Base-by-base conservation (phyloP, 208 protist species). In the Angomonas deanei region DNA sequence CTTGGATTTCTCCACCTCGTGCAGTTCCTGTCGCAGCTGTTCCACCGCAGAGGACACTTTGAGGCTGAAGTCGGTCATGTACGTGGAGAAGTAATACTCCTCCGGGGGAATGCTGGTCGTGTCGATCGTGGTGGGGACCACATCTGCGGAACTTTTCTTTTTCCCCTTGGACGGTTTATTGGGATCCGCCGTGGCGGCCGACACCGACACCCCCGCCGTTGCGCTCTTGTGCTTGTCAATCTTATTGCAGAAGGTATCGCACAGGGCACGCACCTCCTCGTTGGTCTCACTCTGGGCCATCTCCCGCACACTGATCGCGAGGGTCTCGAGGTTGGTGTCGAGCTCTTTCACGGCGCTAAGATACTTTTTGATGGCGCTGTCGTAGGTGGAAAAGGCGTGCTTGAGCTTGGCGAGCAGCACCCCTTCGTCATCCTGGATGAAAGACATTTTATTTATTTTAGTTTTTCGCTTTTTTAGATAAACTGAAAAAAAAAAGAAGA, bases 1-100 rank as follows among this genome's bases (percentile, higher is more conserved):
- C 61, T 31, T 27, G 10, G 26, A 48, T 57, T 69, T 70, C 1
- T 49, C 49, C 31, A 65, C 46, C 15, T 39, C 15, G 28, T 70
- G 68, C 38, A 67, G 42, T 1, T 65, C 34, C 1, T 15, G 39
- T 48, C 65, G 74, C 10, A 91, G 61, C 55, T 73, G 58, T 1
- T 71, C 72, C 1, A 82, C 50, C 8, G 72, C 62, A 1, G 42
- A 34, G 3, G 26, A 70, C 2, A 85, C 59, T 31, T 85, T 66
- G 21, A 54, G 61, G 21, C 73, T 64, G n/a, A 91, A 83, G 55
- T 91, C 84, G 60, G 68, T 80, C 64, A 85, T 80, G 67, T 83
- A 87, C 15, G 21, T 48, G 15, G 60, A 55, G 56, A 89, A 74
- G 23, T 61, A 53, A 65, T 85, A 89, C 0, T 28, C 38, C 31